Conservation (phyloP, 176 grass and related monocot genomes). For the Saccharum spontaneum region DNA sequence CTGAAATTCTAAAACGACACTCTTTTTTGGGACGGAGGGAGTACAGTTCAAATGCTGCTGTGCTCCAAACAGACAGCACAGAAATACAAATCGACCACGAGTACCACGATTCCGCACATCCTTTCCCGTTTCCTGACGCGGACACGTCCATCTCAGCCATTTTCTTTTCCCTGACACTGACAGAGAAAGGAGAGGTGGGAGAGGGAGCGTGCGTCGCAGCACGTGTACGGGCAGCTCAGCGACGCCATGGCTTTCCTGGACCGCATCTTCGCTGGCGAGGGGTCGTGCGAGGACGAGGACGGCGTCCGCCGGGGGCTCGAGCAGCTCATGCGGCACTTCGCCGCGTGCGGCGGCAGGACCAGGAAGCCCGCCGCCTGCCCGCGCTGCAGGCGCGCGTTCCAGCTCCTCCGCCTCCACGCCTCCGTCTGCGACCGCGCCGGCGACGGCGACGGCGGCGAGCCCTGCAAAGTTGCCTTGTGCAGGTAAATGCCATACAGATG, state of each 20-base stretch:
- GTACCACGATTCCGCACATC: not conserved
- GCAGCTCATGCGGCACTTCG: conserved; percentile 54
- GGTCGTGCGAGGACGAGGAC: not conserved
- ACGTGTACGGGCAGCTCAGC: conserved; percentile 60
- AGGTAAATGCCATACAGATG: conserved; percentile 26
- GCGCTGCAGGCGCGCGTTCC: conserved; percentile 50
- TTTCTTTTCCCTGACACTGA: not conserved
- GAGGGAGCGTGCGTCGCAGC: conserved; percentile 41
- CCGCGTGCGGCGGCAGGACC: conserved; percentile 37
- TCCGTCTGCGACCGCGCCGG: conserved; percentile 45
- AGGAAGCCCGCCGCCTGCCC: conserved; percentile 37
- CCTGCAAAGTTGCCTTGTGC: conserved; percentile 65
- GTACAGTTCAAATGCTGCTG: too few species aligned
- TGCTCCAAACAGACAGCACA: not conserved
- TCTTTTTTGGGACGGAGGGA: too few species aligned
- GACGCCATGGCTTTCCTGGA: conserved; percentile 63
- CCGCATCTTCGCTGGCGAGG: conserved; percentile 27
- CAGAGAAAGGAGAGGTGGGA: conserved; percentile 71
- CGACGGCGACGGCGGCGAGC: not conserved
- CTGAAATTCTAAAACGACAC: too few species aligned
- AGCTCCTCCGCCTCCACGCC: conserved; percentile 77
- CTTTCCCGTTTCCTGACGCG: not conserved
- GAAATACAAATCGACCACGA: not conserved
- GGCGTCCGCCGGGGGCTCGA: conserved; percentile 41
- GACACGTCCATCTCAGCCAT: too few species aligned